Evolutionary conservation across 441 rosid genomes (phyloP), one percentile per base, ranked within the genome.

Genomic region (Dalechampia spathulata): DNA sequence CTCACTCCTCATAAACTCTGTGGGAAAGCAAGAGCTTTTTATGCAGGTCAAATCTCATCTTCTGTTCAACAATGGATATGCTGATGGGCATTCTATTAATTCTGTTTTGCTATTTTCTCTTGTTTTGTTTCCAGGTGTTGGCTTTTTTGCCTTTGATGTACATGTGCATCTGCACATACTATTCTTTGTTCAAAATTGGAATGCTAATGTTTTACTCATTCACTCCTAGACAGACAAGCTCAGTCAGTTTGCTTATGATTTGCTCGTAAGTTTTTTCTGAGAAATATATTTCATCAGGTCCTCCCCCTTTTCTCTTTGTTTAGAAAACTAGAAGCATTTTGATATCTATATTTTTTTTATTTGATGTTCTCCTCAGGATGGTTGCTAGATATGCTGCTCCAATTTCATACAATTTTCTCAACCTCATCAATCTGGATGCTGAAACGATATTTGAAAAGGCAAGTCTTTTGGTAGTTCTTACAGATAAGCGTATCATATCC

Each of bases 361-460:
- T 30, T 30, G 8, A 3, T 30, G 4, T 59, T 37, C 47, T 41
- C 72, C 17, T 41, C 62, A 94, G 99, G 85, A 94, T 90, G 97
- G 82, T 94, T 76, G 99, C 97, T 71, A 92, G 98, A 66, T 90
- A 94, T 72, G 96, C 98, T 12, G 88, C 99, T 30, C 92, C 96
- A 60, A 76, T 94, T 72, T 87, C 96, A 12, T 94, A 87, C 81
- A 94, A 94, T 70, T 87, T 90, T 73, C 93, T 94, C 58, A 86
- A 87, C 74, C 98, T 94, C 60, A 90, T 90, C 67, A 77, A 77
- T 73, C 89, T 83, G 57, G 70, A 68, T 46, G 62, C 69, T 28
- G 64, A 64, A 57, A 90, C 97, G 46, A 79, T 90, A 68, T 93
- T 93, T 76, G 99, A 90, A 66, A 68, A 82, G 95, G 99, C 84